These are phyloP conservation scores for Aspergillus pseudonomiae DNA, from an alignment of 2,329 filamentous ascomycete species.

Conservation along the genomic window DNA sequence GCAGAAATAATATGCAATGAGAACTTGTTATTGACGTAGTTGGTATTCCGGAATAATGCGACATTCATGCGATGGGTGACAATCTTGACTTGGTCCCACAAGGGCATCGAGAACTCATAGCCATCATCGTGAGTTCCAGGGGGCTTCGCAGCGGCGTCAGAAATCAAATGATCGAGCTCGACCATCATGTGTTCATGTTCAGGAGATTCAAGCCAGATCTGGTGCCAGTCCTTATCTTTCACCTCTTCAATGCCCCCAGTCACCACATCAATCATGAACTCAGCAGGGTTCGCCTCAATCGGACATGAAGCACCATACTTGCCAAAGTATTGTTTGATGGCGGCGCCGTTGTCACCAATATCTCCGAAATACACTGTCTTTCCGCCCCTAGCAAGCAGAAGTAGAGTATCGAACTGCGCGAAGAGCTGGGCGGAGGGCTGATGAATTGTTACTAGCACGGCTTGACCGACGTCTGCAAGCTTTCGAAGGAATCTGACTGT, in stretches of 20 bases:
- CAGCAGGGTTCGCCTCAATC: constrained; percentile 61
- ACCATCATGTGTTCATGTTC: constrained; percentile 60
- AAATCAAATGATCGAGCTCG: constrained; percentile 67
- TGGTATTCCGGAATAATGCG: constrained; percentile 66
- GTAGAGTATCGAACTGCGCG: constrained; percentile 70
- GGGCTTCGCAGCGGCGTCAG: constrained; percentile 45
- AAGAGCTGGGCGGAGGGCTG: constrained; percentile 69
- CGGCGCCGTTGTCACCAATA: constrained; percentile 66
- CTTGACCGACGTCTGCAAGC: constrained; percentile 65
- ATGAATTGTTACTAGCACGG: constrained; percentile 72
- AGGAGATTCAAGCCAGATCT: constrained; percentile 69
- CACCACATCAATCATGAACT: constrained; percentile 56
- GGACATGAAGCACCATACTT: constrained; percentile 67
- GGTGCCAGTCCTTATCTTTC: constrained; percentile 64
- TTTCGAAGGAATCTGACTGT: constrained; percentile 70
- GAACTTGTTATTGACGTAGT: constrained; percentile 69
- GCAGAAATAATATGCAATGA: constrained; percentile 56
- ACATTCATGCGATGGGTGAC: constrained; percentile 69
- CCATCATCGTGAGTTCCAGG: constrained; percentile 46
- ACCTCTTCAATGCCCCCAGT: constrained; percentile 53
- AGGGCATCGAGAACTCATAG: constrained; percentile 67
- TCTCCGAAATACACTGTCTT: constrained; percentile 71
- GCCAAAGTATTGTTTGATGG: constrained; percentile 68
- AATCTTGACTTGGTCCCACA: constrained; percentile 64
- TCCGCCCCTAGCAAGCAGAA: constrained; percentile 66